Evolutionary conservation across 768 basidiomycete genomes (phyloP), one percentile per base, ranked within the genome.

Genomic region (Termitomyces heimii): DNA sequence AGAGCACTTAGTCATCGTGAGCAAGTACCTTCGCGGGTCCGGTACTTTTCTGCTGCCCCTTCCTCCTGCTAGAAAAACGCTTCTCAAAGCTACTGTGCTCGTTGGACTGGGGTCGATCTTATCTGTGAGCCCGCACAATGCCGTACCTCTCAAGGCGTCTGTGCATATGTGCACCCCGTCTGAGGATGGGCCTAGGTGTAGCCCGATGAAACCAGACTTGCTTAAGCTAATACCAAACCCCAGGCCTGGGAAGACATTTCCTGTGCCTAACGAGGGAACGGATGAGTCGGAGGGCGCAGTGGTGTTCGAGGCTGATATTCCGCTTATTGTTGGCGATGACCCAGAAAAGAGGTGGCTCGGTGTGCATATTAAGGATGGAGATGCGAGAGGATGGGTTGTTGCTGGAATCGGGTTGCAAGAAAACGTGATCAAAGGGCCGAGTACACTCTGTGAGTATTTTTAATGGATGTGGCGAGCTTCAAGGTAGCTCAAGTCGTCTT

Each of bases 241-340:
- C 26, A 63, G 75, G 10, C 73, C 76, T 12, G 81, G 77, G 2
- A 70, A 68, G 42, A 68, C 73, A 12, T 92, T 91, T 62, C 91
- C 89, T 5, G 71, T 81, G 0, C 86, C 88, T 14, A 69, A 81
- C 16, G 84, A 86, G 68, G 89, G 89, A 0, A 68, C 80, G 0
- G 87, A 89, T 53, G 88, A 92, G 66, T 87, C 85, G 9, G 89
- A 90, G 56, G 89, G 88, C 0, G 73, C 86, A 1, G 85, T 85
- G 4, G 70, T 85, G 26, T 89, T 81, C 63, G 84, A 87, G 64
- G 79, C 77, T 10, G 69, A 76, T 40, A 43, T 86, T 42, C 54
- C 60, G 18, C 39, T 56, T 24, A 32, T 57, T 34, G 60, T 55
- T 29, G 59, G 31, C 3, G 50, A 59, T 49, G 61, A 39, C 32